These are phyloP conservation scores for Leccinum variicolor DNA, from an alignment of 768 basidiomycete genomes.

Conservation along the genomic window DNA sequence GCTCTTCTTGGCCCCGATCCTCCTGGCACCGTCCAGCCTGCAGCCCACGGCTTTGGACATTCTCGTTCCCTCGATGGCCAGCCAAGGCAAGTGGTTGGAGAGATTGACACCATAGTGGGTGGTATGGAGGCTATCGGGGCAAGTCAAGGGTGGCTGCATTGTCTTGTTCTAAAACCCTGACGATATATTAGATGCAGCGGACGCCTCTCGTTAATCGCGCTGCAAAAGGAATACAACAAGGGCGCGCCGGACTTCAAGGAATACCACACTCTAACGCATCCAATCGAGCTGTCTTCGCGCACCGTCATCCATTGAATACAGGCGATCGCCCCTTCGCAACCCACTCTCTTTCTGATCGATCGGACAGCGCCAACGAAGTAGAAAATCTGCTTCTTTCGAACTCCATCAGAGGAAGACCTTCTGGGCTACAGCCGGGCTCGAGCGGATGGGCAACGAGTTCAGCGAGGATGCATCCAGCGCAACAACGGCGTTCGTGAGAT, in stretches of 20 bases:
- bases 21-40: slow-evolving; percentile 14
- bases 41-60: slow-evolving; percentile 14
- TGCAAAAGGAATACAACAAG: slow-evolving; percentile 29
- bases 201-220: slow-evolving; percentile 61
- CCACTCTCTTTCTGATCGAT: slow-evolving; percentile 50
- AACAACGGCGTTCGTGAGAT: slow-evolving; percentile 27
- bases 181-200: slow-evolving; percentile 55
- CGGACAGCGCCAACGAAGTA: slow-evolving; percentile 71
- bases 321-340: slow-evolving; percentile 44
- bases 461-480: slow-evolving; percentile 20
- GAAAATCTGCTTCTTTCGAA: slow-evolving; percentile 53
- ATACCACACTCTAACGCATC: slow-evolving; percentile 19
- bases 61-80: slow-evolving; percentile 17
- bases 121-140: slow-evolving; percentile 69
- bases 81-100: slow-evolving; percentile 16
- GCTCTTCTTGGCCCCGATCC: slow-evolving; percentile 56
- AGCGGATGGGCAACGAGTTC: slow-evolving; percentile 37
- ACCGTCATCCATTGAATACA: slow-evolving; percentile 42
- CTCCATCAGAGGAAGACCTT: slow-evolving; percentile 16
- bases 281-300: slow-evolving; percentile 24
- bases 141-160: slow-evolving; percentile 2
- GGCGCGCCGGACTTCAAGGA: slow-evolving; percentile 29
- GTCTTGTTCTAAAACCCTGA: slow-evolving; percentile 1
- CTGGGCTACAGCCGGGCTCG: slow-evolving; percentile 21
- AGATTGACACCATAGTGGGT: slow-evolving; percentile 51